Conservation (phyloP, 495 filamentous ascomycete genomes). For the Sordaria brevicollis region DNA sequence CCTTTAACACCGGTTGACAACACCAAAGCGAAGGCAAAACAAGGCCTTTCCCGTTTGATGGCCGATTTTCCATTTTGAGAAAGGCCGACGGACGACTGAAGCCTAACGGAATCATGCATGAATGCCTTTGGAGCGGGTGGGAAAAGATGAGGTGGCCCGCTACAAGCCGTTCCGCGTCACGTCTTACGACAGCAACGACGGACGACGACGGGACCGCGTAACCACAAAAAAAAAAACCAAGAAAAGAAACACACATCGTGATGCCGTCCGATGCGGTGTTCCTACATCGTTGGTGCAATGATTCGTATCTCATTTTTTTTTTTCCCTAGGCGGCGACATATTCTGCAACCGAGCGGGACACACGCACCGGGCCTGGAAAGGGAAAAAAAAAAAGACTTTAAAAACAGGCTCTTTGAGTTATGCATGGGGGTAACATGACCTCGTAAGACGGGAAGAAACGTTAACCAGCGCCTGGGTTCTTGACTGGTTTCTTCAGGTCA, state of each 20-base stretch:
- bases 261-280: background rate
- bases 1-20: background rate
- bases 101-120: background rate
- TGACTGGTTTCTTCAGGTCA: background rate
- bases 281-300: background rate
- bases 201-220: background rate
- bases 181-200: background rate
- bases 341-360: background rate
- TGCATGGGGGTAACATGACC: background rate
- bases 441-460: background rate
- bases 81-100: background rate
- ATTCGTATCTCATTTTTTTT: background rate
- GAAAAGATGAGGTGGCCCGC: background rate
- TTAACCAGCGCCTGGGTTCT: background rate
- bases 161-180: background rate
- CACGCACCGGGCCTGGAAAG: background rate
- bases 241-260: background rate
- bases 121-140: background rate
- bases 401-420: background rate
- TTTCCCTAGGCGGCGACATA: background rate
- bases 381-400: background rate
- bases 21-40: background rate
- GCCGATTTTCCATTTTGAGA: background rate
- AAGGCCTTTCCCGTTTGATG: background rate
- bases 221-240: background rate